Evolutionary conservation across 306 rosid genomes (phyloP), one percentile per base, ranked within the genome.

Genomic region (Medicago lupulina): DNA sequence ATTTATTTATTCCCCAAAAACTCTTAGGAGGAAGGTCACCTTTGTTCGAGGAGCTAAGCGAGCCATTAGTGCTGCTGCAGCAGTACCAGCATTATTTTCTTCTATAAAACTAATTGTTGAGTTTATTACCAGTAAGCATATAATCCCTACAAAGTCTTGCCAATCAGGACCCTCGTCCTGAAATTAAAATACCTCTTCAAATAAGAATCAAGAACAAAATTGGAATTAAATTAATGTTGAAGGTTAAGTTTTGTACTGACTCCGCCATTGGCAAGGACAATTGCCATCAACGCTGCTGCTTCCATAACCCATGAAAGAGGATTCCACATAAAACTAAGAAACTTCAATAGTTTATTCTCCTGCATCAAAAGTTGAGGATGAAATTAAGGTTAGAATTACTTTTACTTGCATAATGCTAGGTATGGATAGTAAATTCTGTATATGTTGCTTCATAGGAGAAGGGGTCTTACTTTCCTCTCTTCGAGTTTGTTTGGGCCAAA

Each of bases 231-330:
- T 16, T 25, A 14, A 59, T 5, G 58, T 39, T 57, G 69, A 23
- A 70, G 23, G 43, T 8, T 53, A 3, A 59, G 60, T 69, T 64
- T 17, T 58, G 39, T 73, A 85, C 96, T 92, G 76, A 90, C 97
- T 68, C 97, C 97, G 0, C 97, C 97, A 64, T 92, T 92, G 69
- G 97, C 97, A 61, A 92, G 96, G 85, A 50, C 82, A 68, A 92
- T 90, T 8, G 97, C 97, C 96, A 92, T 92, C 51, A 92, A 15
- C 50, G 97, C 97, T 53, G 97, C 97, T 69, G 97, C 97, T 88
- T 92, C 97, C 97, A 90, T 92, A 79, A 92, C 97, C 97, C 97
- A 92, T 78, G 97, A 92, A 77, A 92, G 79, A 66, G 97, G 97
- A 74, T 92, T 92, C 97, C 97, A 92, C 96, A 92, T 92, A 72